phyloP scores from a whole-genome alignment of 2,329 filamentous ascomycete species.

The Fusarium xylarioides region DNA sequence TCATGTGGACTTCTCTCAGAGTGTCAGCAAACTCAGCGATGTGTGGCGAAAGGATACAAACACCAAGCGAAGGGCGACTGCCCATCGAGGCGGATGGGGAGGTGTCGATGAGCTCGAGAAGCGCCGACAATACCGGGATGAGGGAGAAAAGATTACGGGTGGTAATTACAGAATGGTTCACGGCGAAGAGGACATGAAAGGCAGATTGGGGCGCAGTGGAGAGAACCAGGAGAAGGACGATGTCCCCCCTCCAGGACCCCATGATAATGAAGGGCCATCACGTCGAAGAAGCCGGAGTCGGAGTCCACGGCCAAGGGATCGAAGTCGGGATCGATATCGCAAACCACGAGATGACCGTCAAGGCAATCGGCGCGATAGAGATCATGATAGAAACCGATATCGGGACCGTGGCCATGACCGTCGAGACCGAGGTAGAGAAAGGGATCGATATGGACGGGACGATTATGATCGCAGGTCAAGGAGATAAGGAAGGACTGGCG shows the following conservation, averaged over 20 bases:
- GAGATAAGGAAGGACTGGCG: constrained; percentile 30
- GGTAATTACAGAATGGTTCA: constrained; percentile 82
- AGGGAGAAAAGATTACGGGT: constrained; percentile 57
- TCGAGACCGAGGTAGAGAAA: constrained; percentile 30
- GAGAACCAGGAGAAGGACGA: constrained; percentile 40
- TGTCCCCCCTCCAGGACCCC: constrained; percentile 10
- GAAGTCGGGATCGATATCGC: constrained; percentile 42
- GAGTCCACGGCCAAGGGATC: constrained; percentile 30
- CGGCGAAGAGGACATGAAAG: constrained; percentile 74
- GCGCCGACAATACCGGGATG: constrained; percentile 86
- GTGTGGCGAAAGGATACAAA: constrained; percentile 90
- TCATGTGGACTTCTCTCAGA: constrained; percentile 98
- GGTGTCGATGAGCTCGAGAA: constrained; percentile 89
- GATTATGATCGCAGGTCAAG: constrained; percentile 33
- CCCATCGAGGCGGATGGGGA: constrained; percentile 80
- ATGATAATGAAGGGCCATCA: constrained; percentile 7
- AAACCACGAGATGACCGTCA: constrained; percentile 38
- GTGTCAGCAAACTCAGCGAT: constrained; percentile 86
- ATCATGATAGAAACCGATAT: constrained; percentile 42
- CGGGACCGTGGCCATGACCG: constrained; percentile 45
- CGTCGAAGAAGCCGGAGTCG: constrained; percentile 30
- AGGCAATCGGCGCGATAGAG: constrained; percentile 42
- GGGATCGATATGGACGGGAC: constrained; percentile 35
- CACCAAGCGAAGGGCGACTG: constrained; percentile 72
- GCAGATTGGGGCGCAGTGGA: constrained; percentile 55